Percentiles rank a stretch among this genome's conserved stretches.
phyloP scores from a whole-genome alignment of 805 yeast species.

The Komagataella ulmi region DNA sequence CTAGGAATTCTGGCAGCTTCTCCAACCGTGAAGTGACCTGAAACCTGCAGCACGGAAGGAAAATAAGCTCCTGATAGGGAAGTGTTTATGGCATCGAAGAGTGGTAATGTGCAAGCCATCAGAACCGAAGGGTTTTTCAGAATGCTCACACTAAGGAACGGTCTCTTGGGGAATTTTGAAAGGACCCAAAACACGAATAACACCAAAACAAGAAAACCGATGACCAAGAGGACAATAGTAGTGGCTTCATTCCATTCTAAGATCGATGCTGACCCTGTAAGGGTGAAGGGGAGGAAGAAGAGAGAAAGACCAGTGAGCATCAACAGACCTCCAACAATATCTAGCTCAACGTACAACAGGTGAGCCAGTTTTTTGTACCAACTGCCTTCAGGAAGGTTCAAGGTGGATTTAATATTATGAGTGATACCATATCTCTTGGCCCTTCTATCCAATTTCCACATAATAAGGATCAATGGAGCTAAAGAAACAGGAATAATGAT shows the following conservation, averaged over 20 bases:
- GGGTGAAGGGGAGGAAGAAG: not conserved
- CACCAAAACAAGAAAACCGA: not conserved
- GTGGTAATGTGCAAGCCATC: not conserved
- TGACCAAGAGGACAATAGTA: not conserved
- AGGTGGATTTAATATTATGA: not conserved
- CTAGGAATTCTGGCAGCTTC: not conserved
- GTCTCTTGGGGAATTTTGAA: not conserved
- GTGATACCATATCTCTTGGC: slow-evolving; percentile 14
- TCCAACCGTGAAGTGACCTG: not conserved
- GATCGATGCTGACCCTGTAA: not conserved
- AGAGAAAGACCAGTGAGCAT: not conserved
- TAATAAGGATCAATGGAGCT: slow-evolving; percentile 13
- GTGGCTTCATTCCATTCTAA: not conserved
- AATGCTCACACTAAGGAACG: not conserved
- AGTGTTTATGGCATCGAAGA: not conserved
- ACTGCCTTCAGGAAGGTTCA: not conserved
- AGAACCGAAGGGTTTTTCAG: not conserved
- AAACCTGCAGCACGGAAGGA: not conserved
- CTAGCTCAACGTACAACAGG: slow-evolving; percentile 2
- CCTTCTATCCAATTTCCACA: slow-evolving; percentile 14
- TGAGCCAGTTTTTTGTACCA: not conserved
- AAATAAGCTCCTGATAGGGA: not conserved
- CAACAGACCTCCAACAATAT: not conserved
- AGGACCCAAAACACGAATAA: not conserved
- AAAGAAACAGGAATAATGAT: slow-evolving; percentile 27